Percentiles rank a stretch among this genome's conserved stretches.
Evolutionary conservation across 2,329 filamentous ascomycete genomes (phyloP).

Genomic region (Pezicula neosporulosa): DNA sequence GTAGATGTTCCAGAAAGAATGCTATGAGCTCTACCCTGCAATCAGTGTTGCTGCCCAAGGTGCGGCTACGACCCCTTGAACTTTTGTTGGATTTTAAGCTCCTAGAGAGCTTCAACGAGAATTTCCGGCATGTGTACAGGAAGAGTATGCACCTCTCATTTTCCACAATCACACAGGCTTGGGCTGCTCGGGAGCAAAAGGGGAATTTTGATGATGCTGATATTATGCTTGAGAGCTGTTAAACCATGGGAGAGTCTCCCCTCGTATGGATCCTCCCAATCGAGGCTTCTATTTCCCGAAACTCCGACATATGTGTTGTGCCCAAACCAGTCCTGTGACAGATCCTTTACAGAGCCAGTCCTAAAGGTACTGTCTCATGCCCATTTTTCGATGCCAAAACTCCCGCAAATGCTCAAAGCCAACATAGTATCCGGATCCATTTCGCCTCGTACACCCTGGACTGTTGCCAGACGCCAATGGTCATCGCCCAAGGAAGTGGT

Average conservation of each 20-base stretch:
- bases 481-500: no score
- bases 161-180: constrained; percentile 12
- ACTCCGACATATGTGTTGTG: constrained; percentile 6
- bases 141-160: neutral
- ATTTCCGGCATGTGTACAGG: neutral
- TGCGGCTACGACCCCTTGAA: constrained; percentile 1
- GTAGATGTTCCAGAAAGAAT: neutral
- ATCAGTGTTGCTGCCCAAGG: constrained; percentile 1
- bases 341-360: neutral
- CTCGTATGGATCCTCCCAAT: neutral
- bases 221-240: constrained; percentile 11
- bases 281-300: neutral
- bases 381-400: neutral
- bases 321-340: neutral
- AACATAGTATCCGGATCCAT: neutral
- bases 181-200: constrained; percentile 2
- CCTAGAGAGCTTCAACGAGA: neutral
- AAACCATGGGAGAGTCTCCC: constrained; percentile 2
- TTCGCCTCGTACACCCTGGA: neutral
- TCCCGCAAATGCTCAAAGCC: constrained; percentile 6
- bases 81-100: neutral
- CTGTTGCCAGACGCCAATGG: neutral
- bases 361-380: neutral
- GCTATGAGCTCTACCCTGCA: neutral
- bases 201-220: constrained; percentile 9